Percentiles rank a stretch among this genome's conserved stretches.
phyloP scores from a whole-genome alignment of 192 early-diverging fungal species.

The Coemansia umbellata region DNA sequence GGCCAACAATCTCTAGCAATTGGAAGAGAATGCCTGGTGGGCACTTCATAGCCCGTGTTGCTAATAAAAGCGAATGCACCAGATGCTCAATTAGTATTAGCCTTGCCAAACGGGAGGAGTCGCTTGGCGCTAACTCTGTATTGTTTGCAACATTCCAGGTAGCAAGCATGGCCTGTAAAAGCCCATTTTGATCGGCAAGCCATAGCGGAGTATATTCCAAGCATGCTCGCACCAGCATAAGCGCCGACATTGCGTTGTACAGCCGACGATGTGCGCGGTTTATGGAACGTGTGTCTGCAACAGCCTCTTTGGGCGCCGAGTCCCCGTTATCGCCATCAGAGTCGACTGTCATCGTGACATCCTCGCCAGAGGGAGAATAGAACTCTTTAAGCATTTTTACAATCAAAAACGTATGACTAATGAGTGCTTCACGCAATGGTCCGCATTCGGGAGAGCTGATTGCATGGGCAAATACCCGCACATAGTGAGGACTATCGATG shows the following conservation, averaged over 20 bases:
- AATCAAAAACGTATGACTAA: constrained; percentile 55
- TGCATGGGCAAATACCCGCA: constrained; percentile 62
- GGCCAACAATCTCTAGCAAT: constrained; percentile 35
- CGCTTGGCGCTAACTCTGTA: constrained; percentile 5
- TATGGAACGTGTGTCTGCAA: neutral
- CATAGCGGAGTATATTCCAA: constrained; percentile 29
- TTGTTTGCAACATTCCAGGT: constrained; percentile 13
- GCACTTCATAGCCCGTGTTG: constrained; percentile 25
- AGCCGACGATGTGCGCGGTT: constrained; percentile 20
- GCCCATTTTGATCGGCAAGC: constrained; percentile 27
- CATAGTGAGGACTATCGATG: constrained; percentile 57
- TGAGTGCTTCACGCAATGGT: constrained; percentile 62
- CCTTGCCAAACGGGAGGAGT: constrained; percentile 25
- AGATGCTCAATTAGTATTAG: constrained; percentile 29
- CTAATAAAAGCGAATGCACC: constrained; percentile 28
- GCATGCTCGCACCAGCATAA: constrained; percentile 17
- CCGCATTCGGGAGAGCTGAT: constrained; percentile 28
- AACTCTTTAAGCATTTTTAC: constrained; percentile 44
- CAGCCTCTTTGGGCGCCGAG: neutral
- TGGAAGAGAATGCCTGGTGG: constrained; percentile 36
- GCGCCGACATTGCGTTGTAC: constrained; percentile 23
- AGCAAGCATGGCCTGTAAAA: constrained; percentile 24
- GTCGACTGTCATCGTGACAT: constrained; percentile 11
- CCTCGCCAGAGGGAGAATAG: constrained; percentile 12
- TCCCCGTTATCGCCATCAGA: neutral